Base-by-base conservation (phyloP, 2,329 filamentous ascomycete genomes). In the Hirsutella minnesotensis region DNA sequence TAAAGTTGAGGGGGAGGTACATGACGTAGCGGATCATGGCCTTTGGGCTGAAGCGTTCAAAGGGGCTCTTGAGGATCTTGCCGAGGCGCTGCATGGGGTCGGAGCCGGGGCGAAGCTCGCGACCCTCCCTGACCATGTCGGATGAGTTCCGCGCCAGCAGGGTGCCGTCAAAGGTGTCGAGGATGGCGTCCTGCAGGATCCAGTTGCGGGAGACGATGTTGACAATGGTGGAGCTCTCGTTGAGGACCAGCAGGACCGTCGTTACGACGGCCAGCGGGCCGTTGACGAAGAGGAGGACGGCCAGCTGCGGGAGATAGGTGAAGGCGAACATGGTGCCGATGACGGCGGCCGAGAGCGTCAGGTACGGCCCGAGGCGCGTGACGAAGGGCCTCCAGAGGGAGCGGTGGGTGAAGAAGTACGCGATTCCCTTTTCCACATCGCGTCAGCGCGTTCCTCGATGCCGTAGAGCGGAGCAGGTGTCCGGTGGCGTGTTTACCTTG, bases 1-100 rank as follows among this genome's bases (percentile, higher is more conserved):
- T 88, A 58, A 95, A 88, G 66, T 95, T 96, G 47, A 96, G 72
- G 10, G 90, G 89, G 35, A 95, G 70, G 58, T 94, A 92, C 65
- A 95, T 76, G 49, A 94, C 58, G 54, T 90, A 90, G 47, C 86
- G 72, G 33, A 95, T 66, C 37, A 95, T 62, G 8, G 81, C 79
- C 53, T 69, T 76, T 22, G 70, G 69, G 22, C 70, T 72, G 51
- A 76, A 77, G 47, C 68, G 69, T 19, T 69, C 63, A 50, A 81
- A 77, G 0, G 76, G 75, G 38, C 53, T 72, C 59, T 75, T 78
- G 42, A 79, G 50, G 8, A 76, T 63, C 50, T 72, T 77, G 19
- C 77, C 77, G 2, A 81, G 60, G 53, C 72, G 67, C 40, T 64
- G 59, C 51, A 80, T 75, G 1, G 76, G 70, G 50, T 80, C 73